Base-by-base conservation (phyloP, 305 asterid genomes). In the Coffea humblotiana region DNA sequence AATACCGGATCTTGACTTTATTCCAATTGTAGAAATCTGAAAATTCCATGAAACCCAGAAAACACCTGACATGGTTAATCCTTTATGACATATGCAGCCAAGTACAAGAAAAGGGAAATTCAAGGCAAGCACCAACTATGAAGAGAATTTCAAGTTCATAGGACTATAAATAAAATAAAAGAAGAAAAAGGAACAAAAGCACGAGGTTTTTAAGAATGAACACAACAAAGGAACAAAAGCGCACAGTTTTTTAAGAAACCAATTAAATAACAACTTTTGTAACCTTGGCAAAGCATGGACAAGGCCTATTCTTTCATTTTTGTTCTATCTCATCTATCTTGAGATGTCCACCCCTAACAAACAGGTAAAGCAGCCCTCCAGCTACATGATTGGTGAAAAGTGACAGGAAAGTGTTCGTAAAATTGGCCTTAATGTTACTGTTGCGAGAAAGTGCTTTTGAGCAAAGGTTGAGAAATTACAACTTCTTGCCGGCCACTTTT, bases 21-120 rank as follows among this genome's bases (percentile, higher is more conserved):
- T 93, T 95, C 99, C 99, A 95, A 82, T 89, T 90, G 83, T 87
- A 94, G 90, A 93, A 94, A 87, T 94, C 98, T 92, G 92, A 84
- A 71, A 68, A 37, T 52, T 78, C 80, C 74, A 81, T n/a, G 35
- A 78, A 76, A 8, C 68, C 78, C 61, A 47, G 51, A 47, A 18
- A 60, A 75, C n/a, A 60, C 0, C 1, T 58, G 23, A 74, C 35
- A 56, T 45, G 29, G 68, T 8, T 74, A 21, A 54, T 23, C 72
- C 47, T 54, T 60, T 12, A 11, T 61, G 12, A 61, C 40, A 56
- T n/a, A 18, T 21, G 40, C 1, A 48, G 61, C 19, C 23, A 71
- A 78, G 72, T 47, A n/a, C 9, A 14, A 70, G 73, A 18, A 70
- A 72, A 69, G 9, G 37, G 18, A 13, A 73, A 11, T 68, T 8